Evolutionary conservation across 2,329 filamentous ascomycete species (phyloP).

Genomic region (Taxawa tesnikishii): DNA sequence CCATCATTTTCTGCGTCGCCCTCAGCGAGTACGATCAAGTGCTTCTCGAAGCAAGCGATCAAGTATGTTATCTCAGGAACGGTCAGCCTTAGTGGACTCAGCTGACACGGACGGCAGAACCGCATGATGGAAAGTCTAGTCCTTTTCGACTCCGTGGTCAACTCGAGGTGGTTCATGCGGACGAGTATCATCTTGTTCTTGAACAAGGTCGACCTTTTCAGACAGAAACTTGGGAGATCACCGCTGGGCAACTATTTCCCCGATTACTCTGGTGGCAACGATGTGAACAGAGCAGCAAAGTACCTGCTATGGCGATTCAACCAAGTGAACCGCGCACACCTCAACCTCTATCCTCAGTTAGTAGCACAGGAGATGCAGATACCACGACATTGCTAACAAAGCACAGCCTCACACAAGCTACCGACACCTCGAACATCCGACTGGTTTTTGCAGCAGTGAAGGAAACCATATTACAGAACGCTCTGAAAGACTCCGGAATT

Average conservation of each 20-base stretch:
- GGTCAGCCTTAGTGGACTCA: constrained; percentile 10
- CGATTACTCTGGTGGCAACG: constrained; percentile 93
- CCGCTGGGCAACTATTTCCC: constrained; percentile 93
- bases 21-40: constrained; percentile 98
- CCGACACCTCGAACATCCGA: constrained; percentile 95
- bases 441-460: constrained; percentile 97
- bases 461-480: constrained; percentile 97
- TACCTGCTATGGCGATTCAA: constrained; percentile 98
- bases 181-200: constrained; percentile 98
- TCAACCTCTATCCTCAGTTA: constrained; percentile 96
- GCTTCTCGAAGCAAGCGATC: constrained; percentile 88
- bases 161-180: constrained; percentile 97
- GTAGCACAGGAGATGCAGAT: constrained; percentile 58
- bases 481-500: constrained; percentile 94
- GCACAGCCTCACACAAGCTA: constrained; percentile 85
- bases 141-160: constrained; percentile 95
- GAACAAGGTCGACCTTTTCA: constrained; percentile 98
- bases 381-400: constrained; percentile 9
- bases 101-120: constrained; percentile 49
- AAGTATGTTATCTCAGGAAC: constrained; percentile 46
- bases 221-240: constrained; percentile 80
- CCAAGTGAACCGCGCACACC: constrained; percentile 89
- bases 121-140: constrained; percentile 99
- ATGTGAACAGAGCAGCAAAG: constrained; percentile 95
- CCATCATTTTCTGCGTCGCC: constrained; percentile 97